Evolutionary conservation across 208 protist genomes (phyloP), one percentile per base, ranked within the genome.

Genomic region (Leishmania turanica): DNA sequence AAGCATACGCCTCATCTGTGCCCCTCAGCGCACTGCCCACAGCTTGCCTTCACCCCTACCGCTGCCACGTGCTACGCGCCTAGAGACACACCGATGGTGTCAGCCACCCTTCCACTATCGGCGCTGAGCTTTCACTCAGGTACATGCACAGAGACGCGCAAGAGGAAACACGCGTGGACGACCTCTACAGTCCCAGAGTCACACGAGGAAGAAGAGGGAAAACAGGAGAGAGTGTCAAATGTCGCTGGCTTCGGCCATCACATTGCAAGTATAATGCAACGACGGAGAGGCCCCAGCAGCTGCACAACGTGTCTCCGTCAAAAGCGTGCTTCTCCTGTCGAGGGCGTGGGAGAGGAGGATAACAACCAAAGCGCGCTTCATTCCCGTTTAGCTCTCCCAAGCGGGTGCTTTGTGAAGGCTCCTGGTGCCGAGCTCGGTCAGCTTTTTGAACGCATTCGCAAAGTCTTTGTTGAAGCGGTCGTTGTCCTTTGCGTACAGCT

Each of bases 401-500:
- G 37, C 71, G 2, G 81, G 77, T 9, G 76, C 80, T 37, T 71
- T 54, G 68, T 80, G 75, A 34, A 96, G 83, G 47, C 83, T 79
- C 19, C 31, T 83, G 4, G 79, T 88, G 53, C 92, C 92, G 19
- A 91, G 77, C 78, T 97, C 93, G 1, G 91, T 90, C 45, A 97
- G 85, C 71, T 95, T 96, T 75, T 96, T 88, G 77, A 86, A 97
- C 2, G 93, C 95, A 31, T 81, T 82, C 13, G 93, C 77, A 82
- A 99, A 99, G 87, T 98, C 96, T 34, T 82, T 84, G 80, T 89
- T 93, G 79, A 97, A 99, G 19, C 88, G 53, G 58, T 97, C 94
- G 79, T 98, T 94, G 81, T 99, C 97, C 53, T 95, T 89, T 8
- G 97, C 96, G 87, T 99, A 99, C 37, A 86, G 70, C 60, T 98